Conservation (phyloP, 73 alveolate species). For the Paramecium biaurelia region DNA sequence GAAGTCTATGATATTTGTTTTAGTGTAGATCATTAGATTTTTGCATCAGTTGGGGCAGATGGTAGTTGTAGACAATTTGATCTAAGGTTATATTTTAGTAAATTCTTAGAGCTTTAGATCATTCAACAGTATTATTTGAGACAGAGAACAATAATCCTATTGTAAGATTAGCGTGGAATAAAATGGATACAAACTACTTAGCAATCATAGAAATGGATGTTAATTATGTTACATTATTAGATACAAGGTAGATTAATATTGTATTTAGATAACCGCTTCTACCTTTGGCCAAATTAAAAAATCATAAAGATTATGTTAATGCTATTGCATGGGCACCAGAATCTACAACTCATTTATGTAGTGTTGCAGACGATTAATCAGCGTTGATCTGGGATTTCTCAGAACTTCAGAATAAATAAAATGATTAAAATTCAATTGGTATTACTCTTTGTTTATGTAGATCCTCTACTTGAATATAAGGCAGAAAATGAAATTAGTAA, state of each 20-base stretch:
- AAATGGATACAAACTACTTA: slow-evolving; percentile 83
- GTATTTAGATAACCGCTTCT: slow-evolving; percentile 82
- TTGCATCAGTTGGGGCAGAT: slow-evolving; percentile 99
- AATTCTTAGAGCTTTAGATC: slow-evolving; percentile 84
- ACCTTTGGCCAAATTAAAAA: slow-evolving; percentile 87
- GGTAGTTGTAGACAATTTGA: slow-evolving; percentile 98
- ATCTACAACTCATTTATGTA: slow-evolving; percentile 89
- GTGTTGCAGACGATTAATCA: slow-evolving; percentile 95
- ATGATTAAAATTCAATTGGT: neutral
- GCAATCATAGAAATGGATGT: slow-evolving; percentile 95
- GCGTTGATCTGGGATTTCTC: slow-evolving; percentile 94
- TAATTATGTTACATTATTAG: slow-evolving; percentile 84
- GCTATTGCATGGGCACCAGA: slow-evolving; percentile 98
- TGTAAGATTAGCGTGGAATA: slow-evolving; percentile 95
- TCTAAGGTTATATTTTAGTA: slow-evolving; percentile 58
- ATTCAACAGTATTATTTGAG: slow-evolving; percentile 97
- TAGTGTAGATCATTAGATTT: slow-evolving; percentile 85
- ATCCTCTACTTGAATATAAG: slow-evolving; percentile 65
- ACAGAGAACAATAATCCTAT: slow-evolving; percentile 83
- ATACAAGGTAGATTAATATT: slow-evolving; percentile 58
- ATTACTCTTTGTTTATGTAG: neutral
- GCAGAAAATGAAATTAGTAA: slow-evolving; percentile 70
- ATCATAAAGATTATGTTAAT: slow-evolving; percentile 92
- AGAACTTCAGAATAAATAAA: slow-evolving; percentile 58
- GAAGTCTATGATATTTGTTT: slow-evolving; percentile 98